Base-by-base conservation (phyloP, 2,329 filamentous ascomycete genomes). In the Scedosporium minutisporum region DNA sequence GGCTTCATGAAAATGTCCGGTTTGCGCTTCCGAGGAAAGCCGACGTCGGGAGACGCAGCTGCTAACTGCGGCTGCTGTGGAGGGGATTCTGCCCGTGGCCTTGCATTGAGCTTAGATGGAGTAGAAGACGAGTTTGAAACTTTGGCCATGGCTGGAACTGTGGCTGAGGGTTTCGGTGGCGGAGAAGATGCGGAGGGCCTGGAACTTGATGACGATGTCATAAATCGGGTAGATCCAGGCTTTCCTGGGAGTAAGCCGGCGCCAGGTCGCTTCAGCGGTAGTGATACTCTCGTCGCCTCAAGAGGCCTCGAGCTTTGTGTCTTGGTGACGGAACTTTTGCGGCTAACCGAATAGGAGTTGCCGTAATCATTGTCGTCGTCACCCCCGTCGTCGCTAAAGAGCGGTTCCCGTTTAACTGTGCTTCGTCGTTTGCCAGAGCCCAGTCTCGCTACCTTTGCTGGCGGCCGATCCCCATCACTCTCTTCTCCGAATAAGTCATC, bases 1-100 rank as follows among this genome's bases (percentile, higher is more conserved):
- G 61, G 61, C n/a, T 58, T 62, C 61, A 62, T 62, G 53, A 62
- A 62, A 2, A 62, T 58, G 21, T 58, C 61, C 16, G 57, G 38
- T 53, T 62, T 62, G 16, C 38, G 53, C 53, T 62, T 62, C 16
- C 61, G 61, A n/a, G 38, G 51, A 9, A 48, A 23, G 33, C 9
- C 41, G 9, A 41, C 6, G 18, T 23, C 27, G 6, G 21, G 61
- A 48, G 61, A 33, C 9, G 46, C 14, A 10, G 60, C 7, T 12
- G 60, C 29, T 7, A 33, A 16, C 23, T 25, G 46, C 16, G 23
- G 25, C 10, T 25, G 21, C 18, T 48, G 58, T 18, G 60, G 60
- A 7, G 60, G 41, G 21, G 60, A 57, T 12, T 10, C 60, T 10
- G 23, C 21, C n/a, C 53, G 29, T 14, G 57, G 38, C 33, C 57